Base-by-base conservation (phyloP, 306 rosid genomes). In the Benincasa hispida region DNA sequence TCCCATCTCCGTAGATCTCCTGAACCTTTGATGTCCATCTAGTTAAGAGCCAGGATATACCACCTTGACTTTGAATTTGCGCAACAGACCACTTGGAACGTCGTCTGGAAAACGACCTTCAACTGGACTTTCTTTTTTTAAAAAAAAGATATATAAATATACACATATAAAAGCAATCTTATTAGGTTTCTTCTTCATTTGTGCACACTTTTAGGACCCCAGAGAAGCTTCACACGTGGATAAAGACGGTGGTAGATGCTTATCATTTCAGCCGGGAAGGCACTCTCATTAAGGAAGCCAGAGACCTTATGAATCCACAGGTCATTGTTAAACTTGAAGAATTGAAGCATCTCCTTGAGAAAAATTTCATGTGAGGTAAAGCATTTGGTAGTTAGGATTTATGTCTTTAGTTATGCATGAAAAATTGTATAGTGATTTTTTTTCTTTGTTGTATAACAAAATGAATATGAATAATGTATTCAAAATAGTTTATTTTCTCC, bases 221-320 rank as follows among this genome's bases (percentile, higher is more conserved):
- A 0, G 92, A 87, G 87, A 80, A 94, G 82, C 95, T 92, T 82
- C 96, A 90, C 80, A 50, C 84, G 15, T 87, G 91, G 92, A 85
- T 92, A 70, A 92, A 83, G 82, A 59, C 82, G 51, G 89, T 92
- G 80, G 66, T 90, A 57, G 91, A 94, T 74, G 91, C 99, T 32
- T 94, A 94, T 82, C 86, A 90, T 85, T 82, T 84, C 74, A 94
- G 99, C 82, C 25, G 81, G 72, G 92, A 92, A 87, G 93, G 96
- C 76, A 90, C 93, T 32, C 91, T 89, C 70, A 77, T 92, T n/a
- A 85, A 87, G 79, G 95, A 90, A 82, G 99, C 99, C 24, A 87
- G 93, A 81, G 96, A 94, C 87, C 79, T 94, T 77, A 73, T 94
- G 96, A 90, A 83, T 78, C 97, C 99, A n/a, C 83, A 83, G 84